These are phyloP conservation scores for Selaginella moellendorffii DNA, from an alignment of 75 land plant genomes.

Conservation along the genomic window DNA sequence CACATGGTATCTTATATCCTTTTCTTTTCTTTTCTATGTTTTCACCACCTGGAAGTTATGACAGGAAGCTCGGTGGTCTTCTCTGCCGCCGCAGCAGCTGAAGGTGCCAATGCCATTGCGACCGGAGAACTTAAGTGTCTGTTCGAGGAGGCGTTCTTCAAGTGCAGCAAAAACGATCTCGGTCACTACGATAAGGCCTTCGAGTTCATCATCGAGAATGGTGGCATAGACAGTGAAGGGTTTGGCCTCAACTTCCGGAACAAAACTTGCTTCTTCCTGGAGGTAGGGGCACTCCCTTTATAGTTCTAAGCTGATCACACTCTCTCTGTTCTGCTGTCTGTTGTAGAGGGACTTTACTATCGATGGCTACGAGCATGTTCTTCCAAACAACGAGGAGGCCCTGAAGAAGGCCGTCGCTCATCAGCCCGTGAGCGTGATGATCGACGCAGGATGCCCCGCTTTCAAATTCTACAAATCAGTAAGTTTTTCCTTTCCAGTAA, in stretches of 20 bases:
- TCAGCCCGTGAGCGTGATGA: constrained; percentile 59
- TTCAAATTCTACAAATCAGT: constrained; percentile 60
- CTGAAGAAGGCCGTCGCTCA: constrained; percentile 40
- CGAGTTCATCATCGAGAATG: not conserved
- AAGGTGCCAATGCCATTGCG: not conserved
- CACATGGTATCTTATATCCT: not conserved
- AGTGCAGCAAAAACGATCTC: not conserved
- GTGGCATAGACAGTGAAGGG: not conserved
- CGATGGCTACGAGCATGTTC: constrained; percentile 52
- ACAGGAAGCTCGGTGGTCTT: not conserved
- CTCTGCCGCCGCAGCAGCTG: not conserved
- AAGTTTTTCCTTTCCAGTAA: not conserved
- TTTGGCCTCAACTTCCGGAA: too few species aligned
- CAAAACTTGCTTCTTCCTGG: too few species aligned
- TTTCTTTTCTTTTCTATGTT: not conserved
- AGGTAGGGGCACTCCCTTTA: too few species aligned
- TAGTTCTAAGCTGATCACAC: too few species aligned
- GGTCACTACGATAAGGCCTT: not conserved
- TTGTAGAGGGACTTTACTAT: too few species aligned
- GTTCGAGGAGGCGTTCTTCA: not conserved
- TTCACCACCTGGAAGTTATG: not conserved
- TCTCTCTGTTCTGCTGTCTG: too few species aligned
- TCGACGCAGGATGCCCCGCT: constrained; percentile 44
- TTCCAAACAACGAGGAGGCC: constrained; percentile 25
- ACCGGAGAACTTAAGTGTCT: not conserved